These are phyloP conservation scores for Pholiota molesta DNA, from an alignment of 768 basidiomycete species.

Conservation along the genomic window DNA sequence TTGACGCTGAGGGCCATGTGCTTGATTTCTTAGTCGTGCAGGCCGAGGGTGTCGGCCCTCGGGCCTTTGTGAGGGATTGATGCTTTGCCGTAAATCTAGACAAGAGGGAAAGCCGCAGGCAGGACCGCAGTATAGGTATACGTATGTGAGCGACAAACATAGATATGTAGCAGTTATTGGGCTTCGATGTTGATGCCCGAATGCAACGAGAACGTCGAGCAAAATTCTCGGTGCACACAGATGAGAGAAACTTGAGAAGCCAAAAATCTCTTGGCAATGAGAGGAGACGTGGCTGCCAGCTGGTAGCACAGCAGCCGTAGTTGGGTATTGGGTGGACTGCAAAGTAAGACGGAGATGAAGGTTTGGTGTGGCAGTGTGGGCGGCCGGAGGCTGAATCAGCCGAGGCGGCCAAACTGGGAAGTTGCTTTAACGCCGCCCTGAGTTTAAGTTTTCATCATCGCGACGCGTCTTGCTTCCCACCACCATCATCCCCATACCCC, in stretches of 20 bases:
- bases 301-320: not conserved
- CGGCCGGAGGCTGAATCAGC: slow-evolving; percentile 24
- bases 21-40: not conserved
- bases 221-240: not conserved
- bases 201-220: not conserved
- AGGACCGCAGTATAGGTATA: not conserved
- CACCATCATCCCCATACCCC: slow-evolving; percentile 31
- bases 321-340: not conserved
- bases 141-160: not conserved
- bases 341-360: not conserved
- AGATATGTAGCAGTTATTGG: not conserved
- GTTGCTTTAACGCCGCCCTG: slow-evolving; percentile 23
- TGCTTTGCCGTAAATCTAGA: not conserved
- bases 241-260: not conserved
- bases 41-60: not conserved
- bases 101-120: not conserved
- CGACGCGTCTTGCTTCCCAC: slow-evolving; percentile 30
- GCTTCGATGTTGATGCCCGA: not conserved
- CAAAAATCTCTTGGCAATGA: not conserved
- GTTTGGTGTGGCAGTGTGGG: not conserved
- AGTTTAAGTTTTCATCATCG: slow-evolving; percentile 18
- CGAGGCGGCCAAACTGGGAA: slow-evolving; percentile 20
- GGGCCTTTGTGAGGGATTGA: not conserved
- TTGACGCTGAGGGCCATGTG: not conserved
- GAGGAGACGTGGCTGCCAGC: not conserved